Base-by-base conservation (phyloP, 1,139 yeast genomes). In the Geotrichum australiense region DNA sequence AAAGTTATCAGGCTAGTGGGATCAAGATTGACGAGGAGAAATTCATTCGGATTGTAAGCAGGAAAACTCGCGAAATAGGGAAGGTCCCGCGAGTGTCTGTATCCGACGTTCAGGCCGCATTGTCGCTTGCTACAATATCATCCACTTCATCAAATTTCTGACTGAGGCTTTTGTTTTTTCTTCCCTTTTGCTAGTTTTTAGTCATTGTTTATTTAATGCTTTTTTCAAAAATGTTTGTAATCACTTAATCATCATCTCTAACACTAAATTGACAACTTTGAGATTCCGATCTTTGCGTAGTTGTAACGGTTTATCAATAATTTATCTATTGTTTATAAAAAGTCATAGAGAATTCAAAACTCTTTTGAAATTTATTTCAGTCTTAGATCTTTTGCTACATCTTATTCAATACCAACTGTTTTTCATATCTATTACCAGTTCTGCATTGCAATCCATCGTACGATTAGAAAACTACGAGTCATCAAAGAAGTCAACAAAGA, bases 261-360 rank as follows among this genome's bases (percentile, higher is more conserved):
- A n/a, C n/a, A n/a, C n/a, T n/a, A n/a, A n/a, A n/a, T n/a, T 25
- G 8, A 25, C 3, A 25, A 12, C 14, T 25, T n/a, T 4, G 28
- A 25, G 28, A 4, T 23, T 7, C 25, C 11, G 25, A 8, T 23
- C 11, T 23, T 23, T 23, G 25, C 11, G 25, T 23, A 11, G 7
- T 7, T 23, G 25, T 23, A 8, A 8, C 11, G 7, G 25, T 23
- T 8, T 23, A 11, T 23, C 11, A 8, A 11, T 23, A 34, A 24
- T 27, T 35, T 24, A 26, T 22, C 15, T 21, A 16, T 22, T 21
- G 8, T 20, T 14, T 21, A 19, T 19, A 39, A 24, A 32, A 39
- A 33, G 42, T 39, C 42, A 29, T 38, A 39, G 28, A 25, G n/a
- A 15, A 25, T 25, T 25, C n/a, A 25, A n/a, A n/a, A n/a, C n/a